Percentiles rank a stretch among this genome's conserved stretches.
Evolutionary conservation across 176 grass and related monocot genomes (phyloP).

Genomic region (Thalia dealbata): DNA sequence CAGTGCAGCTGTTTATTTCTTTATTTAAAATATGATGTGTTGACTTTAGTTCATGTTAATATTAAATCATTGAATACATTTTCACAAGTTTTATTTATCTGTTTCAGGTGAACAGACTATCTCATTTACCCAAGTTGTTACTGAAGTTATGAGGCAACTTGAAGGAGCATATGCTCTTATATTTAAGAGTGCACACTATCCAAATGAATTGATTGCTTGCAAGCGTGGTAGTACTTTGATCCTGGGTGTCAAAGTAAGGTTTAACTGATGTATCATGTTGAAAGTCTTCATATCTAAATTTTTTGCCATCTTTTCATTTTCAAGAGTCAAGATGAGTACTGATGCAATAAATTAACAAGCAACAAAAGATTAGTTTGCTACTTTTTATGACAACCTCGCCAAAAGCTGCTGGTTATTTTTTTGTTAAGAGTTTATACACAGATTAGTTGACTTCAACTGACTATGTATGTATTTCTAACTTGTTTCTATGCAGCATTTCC

Average conservation of each 20-base stretch:
- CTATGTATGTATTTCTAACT: neutral
- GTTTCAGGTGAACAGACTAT: constrained; percentile 42
- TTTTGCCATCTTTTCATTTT: neutral
- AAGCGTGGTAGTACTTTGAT: constrained; percentile 75
- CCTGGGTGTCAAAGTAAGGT: constrained; percentile 83
- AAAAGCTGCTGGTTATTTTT: neutral
- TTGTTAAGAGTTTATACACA: neutral
- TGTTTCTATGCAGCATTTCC: neutral
- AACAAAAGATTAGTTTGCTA: neutral
- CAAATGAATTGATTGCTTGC: constrained; percentile 81
- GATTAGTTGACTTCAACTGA: neutral
- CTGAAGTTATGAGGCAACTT: constrained; percentile 90
- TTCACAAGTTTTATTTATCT: neutral
- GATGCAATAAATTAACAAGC: neutral
- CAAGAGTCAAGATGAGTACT: neutral
- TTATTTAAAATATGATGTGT: too few species aligned
- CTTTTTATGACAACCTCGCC: neutral
- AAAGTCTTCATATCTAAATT: neutral
- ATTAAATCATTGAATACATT: neutral
- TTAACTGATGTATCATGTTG: neutral
- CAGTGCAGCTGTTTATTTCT: neutral
- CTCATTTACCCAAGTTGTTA: constrained; percentile 87
- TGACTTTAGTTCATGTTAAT: neutral
- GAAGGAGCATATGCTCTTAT: constrained; percentile 95
- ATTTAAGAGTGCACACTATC: constrained; percentile 92